Percentiles rank a stretch among this genome's conserved stretches.
These are phyloP conservation scores for Phoma sp. DNA, from an alignment of 2,329 filamentous ascomycete genomes.

Conservation along the genomic window DNA sequence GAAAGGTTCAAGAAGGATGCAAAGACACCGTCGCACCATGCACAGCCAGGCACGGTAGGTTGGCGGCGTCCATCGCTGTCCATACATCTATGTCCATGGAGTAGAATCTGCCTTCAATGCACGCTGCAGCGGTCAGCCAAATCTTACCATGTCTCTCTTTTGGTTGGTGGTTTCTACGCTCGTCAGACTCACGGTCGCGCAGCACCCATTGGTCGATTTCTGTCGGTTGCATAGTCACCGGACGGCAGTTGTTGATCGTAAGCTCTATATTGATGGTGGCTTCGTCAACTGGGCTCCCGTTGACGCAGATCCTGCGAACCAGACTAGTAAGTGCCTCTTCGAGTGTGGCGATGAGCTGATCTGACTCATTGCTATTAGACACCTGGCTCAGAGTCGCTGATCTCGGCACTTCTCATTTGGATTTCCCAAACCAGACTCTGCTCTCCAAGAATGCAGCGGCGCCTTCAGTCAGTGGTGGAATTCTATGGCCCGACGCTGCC, in stretches of 20 bases:
- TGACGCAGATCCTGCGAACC: slow-evolving; percentile 16
- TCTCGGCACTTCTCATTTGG: slow-evolving; percentile 41
- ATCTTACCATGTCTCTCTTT: background rate
- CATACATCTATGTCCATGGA: background rate
- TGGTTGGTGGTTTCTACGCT: background rate
- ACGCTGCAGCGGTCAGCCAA: background rate
- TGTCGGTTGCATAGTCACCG: slow-evolving; percentile 56
- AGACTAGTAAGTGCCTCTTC: slow-evolving; percentile 17
- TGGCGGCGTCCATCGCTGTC: background rate
- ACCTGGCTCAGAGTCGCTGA: slow-evolving; percentile 62
- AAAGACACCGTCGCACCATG: background rate
- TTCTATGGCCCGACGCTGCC: slow-evolving; percentile 63
- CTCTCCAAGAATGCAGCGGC: slow-evolving; percentile 63
- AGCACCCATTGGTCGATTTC: slow-evolving; percentile 16
- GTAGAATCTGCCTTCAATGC: no score
- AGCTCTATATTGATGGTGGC: slow-evolving; percentile 60
- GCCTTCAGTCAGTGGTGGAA: slow-evolving; percentile 53
- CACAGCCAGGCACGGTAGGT: background rate
- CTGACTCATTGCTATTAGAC: slow-evolving; percentile 44
- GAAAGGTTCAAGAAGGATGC: background rate
- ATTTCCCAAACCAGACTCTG: slow-evolving; percentile 59
- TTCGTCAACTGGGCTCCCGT: slow-evolving; percentile 22
- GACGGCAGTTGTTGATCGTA: slow-evolving; percentile 61
- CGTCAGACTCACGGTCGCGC: background rate
- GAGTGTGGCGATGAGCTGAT: background rate